Base-by-base conservation (phyloP, 2,329 filamentous ascomycete genomes). In the Sarocladium strictum region DNA sequence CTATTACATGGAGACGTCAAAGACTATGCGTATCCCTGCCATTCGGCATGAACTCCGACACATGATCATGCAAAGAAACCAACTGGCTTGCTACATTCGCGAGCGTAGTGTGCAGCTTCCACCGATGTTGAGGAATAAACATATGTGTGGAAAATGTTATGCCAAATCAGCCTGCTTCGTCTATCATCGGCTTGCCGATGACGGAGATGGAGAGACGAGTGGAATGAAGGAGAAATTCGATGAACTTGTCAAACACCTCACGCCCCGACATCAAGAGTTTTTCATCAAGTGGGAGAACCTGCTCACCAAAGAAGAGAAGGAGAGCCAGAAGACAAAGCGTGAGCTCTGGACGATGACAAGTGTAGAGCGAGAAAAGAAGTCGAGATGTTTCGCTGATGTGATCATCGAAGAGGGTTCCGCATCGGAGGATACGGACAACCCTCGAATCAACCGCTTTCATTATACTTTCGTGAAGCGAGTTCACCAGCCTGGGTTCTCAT, bases 331-430 rank as follows among this genome's bases (percentile, higher is more conserved):
- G 64, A 87, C 91, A 59, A 85, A 91, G 58, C 80, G 91, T 60
- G 94, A 99, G 67, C 75, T 99, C 2, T 99, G 94, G 94, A 97
- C 92, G 0, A 95, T 99, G 89, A 74, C 92, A 21, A 97, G 94
- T 66, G 77, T 76, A 1, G 90, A 97, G 67, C 86, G 94, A 47
- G 91, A 99, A 68, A 89, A 87, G 63, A 78, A 93, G 10, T 92
- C 92, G 1, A 83, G 93, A 54, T 97, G 94, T 68, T 97, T 97
- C 67, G 84, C 89, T 10, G 86, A 93, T 61, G 85, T 99, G 17
- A 77, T 94, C 33, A 87, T 99, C 59, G 85, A 93, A 60, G 84
- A 89, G 45, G 87, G 85, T 3, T 90, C 89, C 6, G 83, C 81
- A 21, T 79, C 78, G 26, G 87, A 93, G 61, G 86, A 91, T 57